Evolutionary conservation across 2,329 filamentous ascomycete genomes (phyloP), one percentile per base, ranked within the genome.

Genomic region (Aspergillus terreus): DNA sequence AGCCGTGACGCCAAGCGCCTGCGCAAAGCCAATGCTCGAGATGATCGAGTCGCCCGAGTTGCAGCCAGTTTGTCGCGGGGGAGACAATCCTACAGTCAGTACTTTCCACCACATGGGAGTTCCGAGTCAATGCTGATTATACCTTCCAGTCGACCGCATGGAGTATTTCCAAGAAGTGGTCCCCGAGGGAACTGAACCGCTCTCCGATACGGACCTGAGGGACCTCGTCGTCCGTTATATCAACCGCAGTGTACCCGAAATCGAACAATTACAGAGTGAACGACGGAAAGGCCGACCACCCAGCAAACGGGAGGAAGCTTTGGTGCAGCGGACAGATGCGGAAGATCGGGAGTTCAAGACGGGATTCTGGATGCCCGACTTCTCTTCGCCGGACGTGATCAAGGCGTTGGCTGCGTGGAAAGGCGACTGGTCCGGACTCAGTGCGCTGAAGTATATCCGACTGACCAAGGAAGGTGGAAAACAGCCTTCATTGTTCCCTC

Each of bases 1-100:
- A 96, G 91, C 54, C 82, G 94, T 59, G 90, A 97, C 76, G 88
- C 91, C 3, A 83, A 87, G 65, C 83, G 90, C 47, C 77, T 97
- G 57, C 87, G 90, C 68, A 82, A 85, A 63, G 94, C 94, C 17
- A 82, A 83, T 55, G 81, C 86, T 57, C 82, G 94, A 71, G 92
- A 96, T 64, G 86, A 94, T 63, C 89, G 89, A 67, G 79, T 99
- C 33, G 83, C 84, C 60, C 87, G 86, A 68, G 76, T 92, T 50
- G 81, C 84, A 19, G 75, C 82, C n/a, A 77, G 84, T 35, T 82
- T 88, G 63, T 81, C 81, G 62, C 94, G 87, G 71, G 83, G 82
- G 57, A 90, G 95, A 67, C 82, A 86, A 64, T 84, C 85, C 19
- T 82, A 90, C 63, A 70, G 90, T 94, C 75, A 10, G 41, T 12